Conservation (phyloP, 306 rosid species). For the Hippophae rhamnoides region DNA sequence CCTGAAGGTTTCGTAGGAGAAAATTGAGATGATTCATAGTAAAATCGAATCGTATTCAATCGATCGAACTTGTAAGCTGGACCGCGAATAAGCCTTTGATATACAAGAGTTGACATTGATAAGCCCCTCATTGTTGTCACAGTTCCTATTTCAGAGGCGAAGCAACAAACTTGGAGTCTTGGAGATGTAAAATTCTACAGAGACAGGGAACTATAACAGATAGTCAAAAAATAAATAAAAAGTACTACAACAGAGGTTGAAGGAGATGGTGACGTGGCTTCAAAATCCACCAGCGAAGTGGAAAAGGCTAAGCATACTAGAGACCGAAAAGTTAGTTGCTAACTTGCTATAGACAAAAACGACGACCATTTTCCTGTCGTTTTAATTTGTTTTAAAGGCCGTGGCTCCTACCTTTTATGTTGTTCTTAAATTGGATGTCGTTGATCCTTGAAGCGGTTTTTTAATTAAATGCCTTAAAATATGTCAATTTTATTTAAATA, state of each 20-base stretch:
- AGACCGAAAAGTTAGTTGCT: not conserved
- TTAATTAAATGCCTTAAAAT: no score
- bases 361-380: conserved; percentile 1
- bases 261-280: conserved; percentile 43
- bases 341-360: no score
- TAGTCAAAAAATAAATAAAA: not conserved
- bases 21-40: conserved; percentile 24
- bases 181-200: not conserved
- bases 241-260: conserved; percentile 3
- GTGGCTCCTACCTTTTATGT: no score
- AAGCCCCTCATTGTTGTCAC: conserved; percentile 26
- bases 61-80: conserved; percentile 14
- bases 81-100: conserved; percentile 20
- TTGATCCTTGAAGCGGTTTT: no score
- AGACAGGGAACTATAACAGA: not conserved
- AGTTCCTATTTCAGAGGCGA: not conserved
- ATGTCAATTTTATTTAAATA: no score
- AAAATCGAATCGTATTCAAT: conserved; percentile 34
- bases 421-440: no score
- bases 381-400: not conserved
- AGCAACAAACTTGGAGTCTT: not conserved
- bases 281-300: conserved; percentile 23
- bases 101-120: conserved; percentile 25
- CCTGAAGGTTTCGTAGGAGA: conserved; percentile 33
- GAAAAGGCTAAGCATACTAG: not conserved